phyloP scores from a whole-genome alignment of 2,329 filamentous ascomycete genomes.

The Geosmithia morbida region DNA sequence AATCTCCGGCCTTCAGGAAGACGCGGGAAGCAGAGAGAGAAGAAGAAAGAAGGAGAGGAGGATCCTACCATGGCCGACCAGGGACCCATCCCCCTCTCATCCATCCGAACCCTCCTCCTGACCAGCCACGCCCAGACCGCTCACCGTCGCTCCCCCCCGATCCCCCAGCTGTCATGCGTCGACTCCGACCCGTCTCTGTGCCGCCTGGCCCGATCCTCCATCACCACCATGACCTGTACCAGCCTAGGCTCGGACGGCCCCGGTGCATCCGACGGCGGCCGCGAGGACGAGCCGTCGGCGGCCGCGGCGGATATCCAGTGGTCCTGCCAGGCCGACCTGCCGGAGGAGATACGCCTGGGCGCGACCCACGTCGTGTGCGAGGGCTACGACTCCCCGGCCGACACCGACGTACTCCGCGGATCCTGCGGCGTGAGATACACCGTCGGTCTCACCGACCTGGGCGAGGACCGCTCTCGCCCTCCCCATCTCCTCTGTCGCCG shows the following conservation, averaged over 20 bases:
- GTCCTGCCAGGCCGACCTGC: slow-evolving; percentile 59
- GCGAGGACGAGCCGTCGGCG: slow-evolving; percentile 32
- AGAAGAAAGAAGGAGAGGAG: no score
- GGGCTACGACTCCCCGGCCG: slow-evolving; percentile 63
- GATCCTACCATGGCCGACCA: no score
- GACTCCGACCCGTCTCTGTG: slow-evolving; percentile 47
- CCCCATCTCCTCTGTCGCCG: slow-evolving; percentile 14
- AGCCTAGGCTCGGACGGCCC: slow-evolving; percentile 79
- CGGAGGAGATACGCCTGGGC: slow-evolving; percentile 54
- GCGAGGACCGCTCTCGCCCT: slow-evolving; percentile 55
- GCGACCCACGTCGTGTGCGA: slow-evolving; percentile 87
- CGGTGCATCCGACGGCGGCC: slow-evolving; percentile 55
- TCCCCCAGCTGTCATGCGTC: slow-evolving; percentile 68
- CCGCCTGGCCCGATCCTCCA: slow-evolving; percentile 38
- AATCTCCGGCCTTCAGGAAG: no score
- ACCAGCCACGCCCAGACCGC: slow-evolving; percentile 42
- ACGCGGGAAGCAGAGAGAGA: no score
- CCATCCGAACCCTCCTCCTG: neutral
- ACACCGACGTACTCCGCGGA: slow-evolving; percentile 78
- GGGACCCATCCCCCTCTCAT: neutral
- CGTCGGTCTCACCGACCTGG: slow-evolving; percentile 60
- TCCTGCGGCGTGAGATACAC: slow-evolving; percentile 89
- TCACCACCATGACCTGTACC: slow-evolving; percentile 68
- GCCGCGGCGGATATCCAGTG: slow-evolving; percentile 59
- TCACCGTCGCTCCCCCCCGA: slow-evolving; percentile 58